Evolutionary conservation across 73 alveolate species (phyloP), one percentile per base, ranked within the genome.

Genomic region (Paraurostyla sp.): DNA sequence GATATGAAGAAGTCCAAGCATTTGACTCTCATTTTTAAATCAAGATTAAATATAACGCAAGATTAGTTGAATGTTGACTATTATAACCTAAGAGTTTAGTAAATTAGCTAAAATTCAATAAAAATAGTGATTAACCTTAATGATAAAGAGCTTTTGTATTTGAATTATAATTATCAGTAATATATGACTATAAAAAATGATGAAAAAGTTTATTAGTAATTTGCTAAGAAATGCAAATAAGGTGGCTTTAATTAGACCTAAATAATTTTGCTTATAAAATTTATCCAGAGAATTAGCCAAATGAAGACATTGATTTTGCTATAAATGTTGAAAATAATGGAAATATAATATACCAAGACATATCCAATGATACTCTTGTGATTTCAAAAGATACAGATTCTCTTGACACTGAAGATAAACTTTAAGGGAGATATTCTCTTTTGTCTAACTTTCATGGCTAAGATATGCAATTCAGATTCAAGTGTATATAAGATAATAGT

Each of bases 341-440:
- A 35, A 65, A 65, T 38, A 38, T 65, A 38, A 30, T 38, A 22
- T 65, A 38, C 25, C 3, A 18, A 1, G 82, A 65, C 16, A 9
- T 38, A 38, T 3, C 6, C 16, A 22, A 38, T 9, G 46, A 29
- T 65, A 6, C 35, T 15, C 9, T 65, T 15, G 41, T 58, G 1
- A 65, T 65, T 9, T 65, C 82, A 22, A 65, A 30, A 65, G 58
- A 65, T 30, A 1, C 82, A 2, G 35, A 56, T 16, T 33, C 32
- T 15, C 23, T 16, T 13, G 46, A 18, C 3, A 15, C 56, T 22
- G 33, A 16, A 38, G 82, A 65, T 11, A 65, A 16, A 38, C 13
- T 65, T 3, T 35, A 18, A 38, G 82, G 82, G n/a, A 33, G 82
- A 20, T 65, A 65, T 38, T 65, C 82, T 40, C 41, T 65, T 33